Conservation (phyloP, 208 protist genomes). For the Wallacemonas sp. region DNA sequence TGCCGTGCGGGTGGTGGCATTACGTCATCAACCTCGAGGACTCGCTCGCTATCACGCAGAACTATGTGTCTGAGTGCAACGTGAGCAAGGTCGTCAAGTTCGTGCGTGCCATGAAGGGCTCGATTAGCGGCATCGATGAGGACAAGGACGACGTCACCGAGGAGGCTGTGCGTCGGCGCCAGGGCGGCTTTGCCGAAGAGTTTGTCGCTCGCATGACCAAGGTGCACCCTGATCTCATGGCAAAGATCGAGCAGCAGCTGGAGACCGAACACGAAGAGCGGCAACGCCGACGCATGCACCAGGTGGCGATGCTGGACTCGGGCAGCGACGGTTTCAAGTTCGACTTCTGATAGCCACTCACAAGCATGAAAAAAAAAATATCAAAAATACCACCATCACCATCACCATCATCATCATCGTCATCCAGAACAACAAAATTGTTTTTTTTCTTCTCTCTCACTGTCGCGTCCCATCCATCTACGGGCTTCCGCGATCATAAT, state of each 20-base stretch:
- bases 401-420: no score
- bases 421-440: background rate
- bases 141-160: conserved; percentile 58
- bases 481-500: background rate
- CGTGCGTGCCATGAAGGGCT: conserved; percentile 74
- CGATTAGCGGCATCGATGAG: conserved; percentile 88
- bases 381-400: no score
- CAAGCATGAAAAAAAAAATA: conserved; percentile 1
- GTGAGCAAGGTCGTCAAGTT: conserved; percentile 83
- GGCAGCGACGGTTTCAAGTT: conserved; percentile 75
- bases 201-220: conserved; percentile 61
- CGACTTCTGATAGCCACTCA: conserved; percentile 31
- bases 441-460: background rate
- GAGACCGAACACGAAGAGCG: conserved; percentile 52
- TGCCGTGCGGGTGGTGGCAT: conserved; percentile 92
- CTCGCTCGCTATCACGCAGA: conserved; percentile 89
- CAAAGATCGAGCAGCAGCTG: conserved; percentile 49
- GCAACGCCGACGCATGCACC: conserved; percentile 38
- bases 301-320: conserved; percentile 52
- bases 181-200: conserved; percentile 58
- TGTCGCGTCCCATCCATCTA: no score
- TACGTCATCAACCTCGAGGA: conserved; percentile 89
- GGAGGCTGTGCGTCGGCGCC: conserved; percentile 43
- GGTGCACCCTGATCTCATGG: conserved; percentile 60
- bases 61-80: conserved; percentile 85